These are phyloP conservation scores for Botryotinia narcissicola DNA, from an alignment of 2,329 filamentous ascomycete genomes.

Conservation along the genomic window DNA sequence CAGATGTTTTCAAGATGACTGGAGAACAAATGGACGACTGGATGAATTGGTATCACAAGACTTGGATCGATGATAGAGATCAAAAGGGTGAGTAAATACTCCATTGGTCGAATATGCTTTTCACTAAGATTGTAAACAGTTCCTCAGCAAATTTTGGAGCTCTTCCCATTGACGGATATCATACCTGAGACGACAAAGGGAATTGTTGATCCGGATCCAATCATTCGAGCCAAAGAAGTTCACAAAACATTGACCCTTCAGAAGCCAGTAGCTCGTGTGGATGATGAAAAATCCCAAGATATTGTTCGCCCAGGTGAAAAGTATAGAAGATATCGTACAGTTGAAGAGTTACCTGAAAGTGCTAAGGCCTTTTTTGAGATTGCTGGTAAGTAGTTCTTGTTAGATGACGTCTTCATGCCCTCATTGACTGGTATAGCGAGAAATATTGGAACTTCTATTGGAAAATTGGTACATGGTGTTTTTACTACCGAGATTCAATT, in stretches of 20 bases:
- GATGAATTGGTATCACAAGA: slow-evolving; percentile 74
- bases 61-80: slow-evolving; percentile 52
- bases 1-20: slow-evolving; percentile 61
- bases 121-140: slow-evolving; percentile 30
- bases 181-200: slow-evolving; percentile 26
- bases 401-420: not conserved
- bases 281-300: slow-evolving; percentile 24
- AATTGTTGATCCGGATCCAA: slow-evolving; percentile 29
- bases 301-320: slow-evolving; percentile 38
- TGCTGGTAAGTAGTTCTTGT: slow-evolving; percentile 39
- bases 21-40: slow-evolving; percentile 67
- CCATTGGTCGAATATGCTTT: not conserved
- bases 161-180: slow-evolving; percentile 39
- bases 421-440: slow-evolving; percentile 27
- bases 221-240: slow-evolving; percentile 30
- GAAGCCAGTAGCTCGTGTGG: slow-evolving; percentile 30
- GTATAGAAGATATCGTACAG: slow-evolving; percentile 41
- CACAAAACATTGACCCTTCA: slow-evolving; percentile 33
- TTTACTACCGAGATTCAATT: slow-evolving; percentile 35
- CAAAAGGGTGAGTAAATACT: slow-evolving; percentile 39
- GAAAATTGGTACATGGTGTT: slow-evolving; percentile 32
- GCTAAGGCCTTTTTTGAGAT: slow-evolving; percentile 45
- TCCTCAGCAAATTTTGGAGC: slow-evolving; percentile 37
- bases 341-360: slow-evolving; percentile 44
- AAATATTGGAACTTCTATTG: slow-evolving; percentile 32